Evolutionary conservation across 176 grass and related monocot species (phyloP).

Genomic region (Microstegium vimineum): DNA sequence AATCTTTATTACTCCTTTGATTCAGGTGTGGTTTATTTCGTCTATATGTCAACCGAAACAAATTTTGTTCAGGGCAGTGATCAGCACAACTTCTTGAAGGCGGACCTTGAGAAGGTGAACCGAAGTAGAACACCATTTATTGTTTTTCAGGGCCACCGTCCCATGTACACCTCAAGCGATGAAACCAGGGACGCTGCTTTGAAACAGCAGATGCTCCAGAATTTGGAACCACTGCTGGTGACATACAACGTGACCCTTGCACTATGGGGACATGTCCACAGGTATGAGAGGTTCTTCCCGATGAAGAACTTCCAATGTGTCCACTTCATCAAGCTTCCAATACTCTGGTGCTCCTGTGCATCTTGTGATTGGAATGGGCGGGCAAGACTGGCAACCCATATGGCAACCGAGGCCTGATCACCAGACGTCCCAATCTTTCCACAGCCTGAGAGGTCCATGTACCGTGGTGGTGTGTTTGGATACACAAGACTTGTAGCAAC

Average conservation of each 20-base stretch:
- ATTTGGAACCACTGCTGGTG: slow-evolving; percentile 73
- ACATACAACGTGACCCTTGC: slow-evolving; percentile 87
- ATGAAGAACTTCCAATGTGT: slow-evolving; percentile 70
- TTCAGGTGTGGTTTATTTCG: slow-evolving; percentile 83
- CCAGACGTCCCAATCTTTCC: slow-evolving; percentile 68
- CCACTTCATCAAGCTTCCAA: slow-evolving; percentile 56
- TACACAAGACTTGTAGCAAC: slow-evolving; percentile 78
- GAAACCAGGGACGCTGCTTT: slow-evolving; percentile 54
- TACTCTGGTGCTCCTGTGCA: slow-evolving; percentile 73
- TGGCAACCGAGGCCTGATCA: slow-evolving; percentile 83
- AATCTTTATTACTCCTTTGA: slow-evolving; percentile 94
- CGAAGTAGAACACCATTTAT: slow-evolving; percentile 81
- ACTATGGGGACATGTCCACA: slow-evolving; percentile 93
- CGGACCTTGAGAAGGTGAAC: slow-evolving; percentile 75
- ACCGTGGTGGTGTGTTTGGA: slow-evolving; percentile 76
- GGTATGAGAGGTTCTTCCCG: slow-evolving; percentile 93
- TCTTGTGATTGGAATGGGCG: slow-evolving; percentile 95
- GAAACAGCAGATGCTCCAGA: slow-evolving; percentile 68
- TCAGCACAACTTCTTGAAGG: slow-evolving; percentile 83
- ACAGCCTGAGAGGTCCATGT: slow-evolving; percentile 73
- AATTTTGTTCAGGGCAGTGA: slow-evolving; percentile 70
- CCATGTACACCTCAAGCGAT: slow-evolving; percentile 88
- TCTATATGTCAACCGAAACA: slow-evolving; percentile 93
- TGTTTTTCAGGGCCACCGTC: slow-evolving; percentile 90
- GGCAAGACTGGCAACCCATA: slow-evolving; percentile 67